These are phyloP conservation scores for Fonsecaea erecta DNA, from an alignment of 2,329 filamentous ascomycete species.

Conservation along the genomic window DNA sequence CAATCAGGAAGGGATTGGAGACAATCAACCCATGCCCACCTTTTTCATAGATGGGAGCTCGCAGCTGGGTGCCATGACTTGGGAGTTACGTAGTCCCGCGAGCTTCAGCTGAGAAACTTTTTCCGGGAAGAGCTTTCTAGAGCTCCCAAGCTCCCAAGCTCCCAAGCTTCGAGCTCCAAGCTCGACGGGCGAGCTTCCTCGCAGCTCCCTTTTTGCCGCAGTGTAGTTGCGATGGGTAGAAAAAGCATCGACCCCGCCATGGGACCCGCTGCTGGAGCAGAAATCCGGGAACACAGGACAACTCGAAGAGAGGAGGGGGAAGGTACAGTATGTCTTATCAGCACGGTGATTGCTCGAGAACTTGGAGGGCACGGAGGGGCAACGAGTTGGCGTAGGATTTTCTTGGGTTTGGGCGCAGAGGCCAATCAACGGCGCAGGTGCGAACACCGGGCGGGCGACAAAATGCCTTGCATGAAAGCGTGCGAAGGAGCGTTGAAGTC, in stretches of 20 bases:
- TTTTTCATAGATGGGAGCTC: background rate
- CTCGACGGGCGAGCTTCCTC: background rate
- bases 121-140: background rate
- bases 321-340: constrained; percentile 16
- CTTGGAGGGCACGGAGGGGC: background rate
- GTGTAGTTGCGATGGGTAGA: background rate
- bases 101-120: constrained; percentile 6
- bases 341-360: constrained; percentile 10
- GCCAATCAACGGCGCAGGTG: constrained; percentile 16
- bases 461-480: constrained; percentile 20
- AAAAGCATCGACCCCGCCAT: constrained; percentile 10
- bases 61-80: constrained; percentile 2
- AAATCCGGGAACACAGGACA: constrained; percentile 1
- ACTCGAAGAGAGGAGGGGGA: background rate
- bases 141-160: constrained; percentile 1
- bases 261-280: constrained; percentile 4
- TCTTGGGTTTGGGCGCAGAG: background rate
- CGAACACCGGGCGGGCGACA: constrained; percentile 1
- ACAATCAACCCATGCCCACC: background rate
- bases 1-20: background rate
- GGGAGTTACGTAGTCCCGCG: constrained; percentile 7
- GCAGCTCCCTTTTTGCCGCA: background rate
- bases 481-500: background rate
- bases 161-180: constrained; percentile 4
- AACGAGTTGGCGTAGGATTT: constrained; percentile 2